Conservation (phyloP, 2,329 filamentous ascomycete genomes). For the Colletotrichum sojae region DNA sequence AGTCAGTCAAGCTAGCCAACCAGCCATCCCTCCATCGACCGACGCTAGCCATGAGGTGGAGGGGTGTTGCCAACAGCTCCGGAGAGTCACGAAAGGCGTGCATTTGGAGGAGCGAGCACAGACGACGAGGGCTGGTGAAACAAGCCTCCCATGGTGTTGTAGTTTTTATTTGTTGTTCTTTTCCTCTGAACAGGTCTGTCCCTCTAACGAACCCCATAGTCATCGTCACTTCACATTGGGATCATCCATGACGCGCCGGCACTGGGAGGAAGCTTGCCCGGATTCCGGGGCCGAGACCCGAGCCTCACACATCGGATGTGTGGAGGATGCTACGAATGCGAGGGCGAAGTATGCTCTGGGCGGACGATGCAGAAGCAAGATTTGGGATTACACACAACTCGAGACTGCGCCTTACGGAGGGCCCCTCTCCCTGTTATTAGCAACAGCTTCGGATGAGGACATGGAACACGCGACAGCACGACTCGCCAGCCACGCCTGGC, state of each 20-base stretch:
- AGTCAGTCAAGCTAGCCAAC: not conserved
- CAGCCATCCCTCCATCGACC: not conserved
- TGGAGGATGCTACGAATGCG: constrained; percentile 15
- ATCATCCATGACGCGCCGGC: constrained; percentile 24
- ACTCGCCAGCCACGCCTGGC: not conserved
- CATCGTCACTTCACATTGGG: constrained; percentile 1
- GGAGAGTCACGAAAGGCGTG: not conserved
- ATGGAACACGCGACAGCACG: not conserved
- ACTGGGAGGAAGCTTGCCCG: constrained; percentile 9
- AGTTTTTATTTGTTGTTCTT: constrained; percentile 13
- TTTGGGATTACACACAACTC: not conserved
- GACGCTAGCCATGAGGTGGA: constrained; percentile 16
- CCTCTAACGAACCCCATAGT: not conserved
- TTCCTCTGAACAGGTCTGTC: constrained; percentile 8
- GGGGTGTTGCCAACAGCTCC: too few species aligned
- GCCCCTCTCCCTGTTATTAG: not conserved
- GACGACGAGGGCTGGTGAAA: constrained; percentile 20
- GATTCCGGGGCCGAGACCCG: constrained; percentile 17
- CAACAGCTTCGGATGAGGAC: constrained; percentile 20
- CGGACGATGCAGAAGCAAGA: not conserved
- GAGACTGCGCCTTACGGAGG: constrained; percentile 22
- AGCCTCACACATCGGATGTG: constrained; percentile 36
- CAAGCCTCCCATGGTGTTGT: constrained; percentile 25
- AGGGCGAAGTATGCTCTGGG: not conserved
- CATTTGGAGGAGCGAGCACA: constrained; percentile 22